phyloP scores from a whole-genome alignment of 495 filamentous ascomycete genomes.

The Penicillium simplicissimum region DNA sequence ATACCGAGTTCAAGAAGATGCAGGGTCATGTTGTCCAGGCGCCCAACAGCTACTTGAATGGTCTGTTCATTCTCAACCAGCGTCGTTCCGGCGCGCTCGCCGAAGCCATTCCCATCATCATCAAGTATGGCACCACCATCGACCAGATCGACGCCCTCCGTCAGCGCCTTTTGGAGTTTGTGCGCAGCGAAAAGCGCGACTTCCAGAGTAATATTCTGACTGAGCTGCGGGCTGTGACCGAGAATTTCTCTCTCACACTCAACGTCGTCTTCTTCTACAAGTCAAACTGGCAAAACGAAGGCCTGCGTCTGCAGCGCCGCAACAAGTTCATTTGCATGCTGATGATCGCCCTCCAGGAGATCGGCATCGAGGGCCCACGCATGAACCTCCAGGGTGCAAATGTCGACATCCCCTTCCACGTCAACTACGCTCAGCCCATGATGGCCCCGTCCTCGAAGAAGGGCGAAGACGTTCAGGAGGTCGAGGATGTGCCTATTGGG shows the following conservation, averaged over 20 bases:
- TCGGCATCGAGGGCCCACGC: slow-evolving; percentile 85
- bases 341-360: slow-evolving; percentile 81
- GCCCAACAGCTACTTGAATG: slow-evolving; percentile 91
- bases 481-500: slow-evolving; percentile 20
- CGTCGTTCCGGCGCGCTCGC: slow-evolving; percentile 85
- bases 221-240: slow-evolving; percentile 69
- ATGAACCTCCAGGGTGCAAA: slow-evolving; percentile 70
- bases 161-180: slow-evolving; percentile 80
- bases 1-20: slow-evolving; percentile 98
- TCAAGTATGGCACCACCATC: slow-evolving; percentile 87
- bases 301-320: slow-evolving; percentile 81
- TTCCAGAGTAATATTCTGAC: slow-evolving; percentile 90
- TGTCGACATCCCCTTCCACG: slow-evolving; percentile 59
- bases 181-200: slow-evolving; percentile 83
- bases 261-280: slow-evolving; percentile 99
- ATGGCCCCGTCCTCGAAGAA: slow-evolving; percentile 12
- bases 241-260: slow-evolving; percentile 73
- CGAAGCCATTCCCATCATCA: slow-evolving; percentile 78
- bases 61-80: slow-evolving; percentile 92
- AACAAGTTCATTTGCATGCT: slow-evolving; percentile 96
- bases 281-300: slow-evolving; percentile 90
- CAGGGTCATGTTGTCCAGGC: slow-evolving; percentile 94
- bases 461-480: slow-evolving; percentile 18
- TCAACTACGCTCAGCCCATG: slow-evolving; percentile 44
- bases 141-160: slow-evolving; percentile 86